phyloP scores from a whole-genome alignment of 768 basidiomycete genomes.

The Pisolithus albus region DNA sequence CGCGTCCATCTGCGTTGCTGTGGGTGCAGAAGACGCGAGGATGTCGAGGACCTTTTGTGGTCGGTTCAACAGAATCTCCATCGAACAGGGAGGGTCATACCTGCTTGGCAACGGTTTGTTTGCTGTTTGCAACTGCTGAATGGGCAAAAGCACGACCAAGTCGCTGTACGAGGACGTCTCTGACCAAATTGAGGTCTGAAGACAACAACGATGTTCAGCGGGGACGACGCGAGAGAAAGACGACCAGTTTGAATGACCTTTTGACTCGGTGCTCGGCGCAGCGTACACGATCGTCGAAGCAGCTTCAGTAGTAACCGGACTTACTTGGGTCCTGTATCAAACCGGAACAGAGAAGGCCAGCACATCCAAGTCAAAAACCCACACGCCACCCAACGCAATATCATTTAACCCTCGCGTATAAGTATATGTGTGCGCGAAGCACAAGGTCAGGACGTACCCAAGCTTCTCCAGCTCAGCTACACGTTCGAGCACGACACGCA shows the following conservation, averaged over 20 bases:
- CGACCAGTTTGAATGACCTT: slow-evolving; percentile 37
- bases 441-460: slow-evolving; percentile 21
- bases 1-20: slow-evolving; percentile 48
- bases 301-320: slow-evolving; percentile 55
- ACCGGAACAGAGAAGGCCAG: neutral
- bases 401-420: no score
- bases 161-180: slow-evolving; percentile 48
- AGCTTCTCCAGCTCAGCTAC: slow-evolving; percentile 47
- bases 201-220: neutral
- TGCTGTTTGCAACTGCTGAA: slow-evolving; percentile 44
- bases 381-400: neutral
- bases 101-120: slow-evolving; percentile 48
- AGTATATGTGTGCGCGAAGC: no score
- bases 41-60: slow-evolving; percentile 42
- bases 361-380: neutral
- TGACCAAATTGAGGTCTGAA: slow-evolving; percentile 51
- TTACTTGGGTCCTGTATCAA: slow-evolving; percentile 33
- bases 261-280: slow-evolving; percentile 47
- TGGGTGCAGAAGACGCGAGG: slow-evolving; percentile 46
- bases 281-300: slow-evolving; percentile 62
- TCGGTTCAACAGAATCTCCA: neutral
- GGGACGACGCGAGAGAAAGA: neutral
- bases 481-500: slow-evolving; percentile 55
- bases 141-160: slow-evolving; percentile 53
- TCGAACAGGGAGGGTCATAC: slow-evolving; percentile 24